These are phyloP conservation scores for Debaryomyces hansenii DNA, from an alignment of 805 yeast species.

Conservation along the genomic window DNA sequence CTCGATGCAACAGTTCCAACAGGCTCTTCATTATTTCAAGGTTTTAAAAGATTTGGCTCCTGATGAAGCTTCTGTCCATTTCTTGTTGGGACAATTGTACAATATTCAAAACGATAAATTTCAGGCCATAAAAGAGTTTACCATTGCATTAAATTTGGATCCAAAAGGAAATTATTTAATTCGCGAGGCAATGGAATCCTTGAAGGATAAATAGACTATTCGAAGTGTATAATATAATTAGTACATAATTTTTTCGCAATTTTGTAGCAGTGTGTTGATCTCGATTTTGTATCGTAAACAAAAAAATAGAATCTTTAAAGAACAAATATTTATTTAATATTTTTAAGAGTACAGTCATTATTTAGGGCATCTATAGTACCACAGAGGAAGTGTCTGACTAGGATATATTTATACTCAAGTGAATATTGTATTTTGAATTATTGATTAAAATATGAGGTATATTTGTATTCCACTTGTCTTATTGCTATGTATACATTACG, in stretches of 20 bases:
- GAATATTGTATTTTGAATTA: neutral
- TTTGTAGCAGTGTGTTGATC: neutral
- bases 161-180: constrained; percentile 89
- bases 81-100: constrained; percentile 82
- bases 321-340: too few species aligned
- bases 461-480: neutral
- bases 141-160: constrained; percentile 85
- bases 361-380: too few species aligned
- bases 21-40: constrained; percentile 75
- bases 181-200: constrained; percentile 73
- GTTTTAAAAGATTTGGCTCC: constrained; percentile 76
- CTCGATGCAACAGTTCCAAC: constrained; percentile 65
- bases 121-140: constrained; percentile 81
- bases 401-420: too few species aligned
- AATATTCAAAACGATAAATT: constrained; percentile 70
- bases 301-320: too few species aligned
- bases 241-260: neutral
- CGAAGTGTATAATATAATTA: neutral
- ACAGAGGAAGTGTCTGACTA: too few species aligned
- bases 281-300: too few species aligned
- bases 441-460: neutral
- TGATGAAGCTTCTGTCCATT: constrained; percentile 92
- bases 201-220: constrained; percentile 24
- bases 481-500: neutral
- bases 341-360: too few species aligned